Evolutionary conservation across 2,329 filamentous ascomycete genomes (phyloP).

Genomic region (Phoma sp.): DNA sequence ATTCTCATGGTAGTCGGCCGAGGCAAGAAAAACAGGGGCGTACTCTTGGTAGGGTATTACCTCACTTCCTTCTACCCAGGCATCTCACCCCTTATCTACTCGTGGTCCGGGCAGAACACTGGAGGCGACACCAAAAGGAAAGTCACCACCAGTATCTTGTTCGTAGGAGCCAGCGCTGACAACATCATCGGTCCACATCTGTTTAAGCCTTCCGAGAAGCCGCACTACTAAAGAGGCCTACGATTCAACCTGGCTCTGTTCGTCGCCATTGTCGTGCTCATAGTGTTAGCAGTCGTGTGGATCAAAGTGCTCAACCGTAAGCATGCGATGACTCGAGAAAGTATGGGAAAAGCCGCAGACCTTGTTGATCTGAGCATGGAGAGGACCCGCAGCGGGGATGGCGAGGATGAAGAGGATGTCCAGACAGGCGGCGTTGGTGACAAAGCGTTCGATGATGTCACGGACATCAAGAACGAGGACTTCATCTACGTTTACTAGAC

Average conservation of each 20-base stretch:
- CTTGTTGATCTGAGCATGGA: conserved; percentile 67
- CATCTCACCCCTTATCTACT: conserved; percentile 66
- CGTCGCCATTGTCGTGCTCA: conserved; percentile 62
- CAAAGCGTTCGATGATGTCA: conserved; percentile 64
- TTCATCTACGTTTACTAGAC: conserved; percentile 64
- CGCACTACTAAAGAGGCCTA: conserved; percentile 64
- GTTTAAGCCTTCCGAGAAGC: conserved; percentile 67
- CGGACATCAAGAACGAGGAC: conserved; percentile 68
- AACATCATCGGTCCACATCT: conserved; percentile 71
- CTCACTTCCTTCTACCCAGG: conserved; percentile 67
- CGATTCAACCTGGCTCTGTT: conserved; percentile 68
- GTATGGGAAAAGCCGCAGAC: conserved; percentile 65
- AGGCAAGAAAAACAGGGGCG: conserved; percentile 54
- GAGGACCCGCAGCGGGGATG: conserved; percentile 52
- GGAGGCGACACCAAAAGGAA: conserved; percentile 75
- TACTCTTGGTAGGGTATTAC: conserved; percentile 64
- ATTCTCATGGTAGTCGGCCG: conserved; percentile 61
- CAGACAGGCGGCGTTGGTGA: conserved; percentile 48
- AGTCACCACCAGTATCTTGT: conserved; percentile 67
- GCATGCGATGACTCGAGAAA: conserved; percentile 61
- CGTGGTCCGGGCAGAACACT: conserved; percentile 68
- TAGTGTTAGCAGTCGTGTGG: conserved; percentile 54
- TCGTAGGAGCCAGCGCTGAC: conserved; percentile 69
- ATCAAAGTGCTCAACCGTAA: conserved; percentile 61
- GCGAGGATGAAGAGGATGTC: conserved; percentile 34